Evolutionary conservation across 768 basidiomycete species (phyloP).

Genomic region (Xerocomellus chrysenteron): DNA sequence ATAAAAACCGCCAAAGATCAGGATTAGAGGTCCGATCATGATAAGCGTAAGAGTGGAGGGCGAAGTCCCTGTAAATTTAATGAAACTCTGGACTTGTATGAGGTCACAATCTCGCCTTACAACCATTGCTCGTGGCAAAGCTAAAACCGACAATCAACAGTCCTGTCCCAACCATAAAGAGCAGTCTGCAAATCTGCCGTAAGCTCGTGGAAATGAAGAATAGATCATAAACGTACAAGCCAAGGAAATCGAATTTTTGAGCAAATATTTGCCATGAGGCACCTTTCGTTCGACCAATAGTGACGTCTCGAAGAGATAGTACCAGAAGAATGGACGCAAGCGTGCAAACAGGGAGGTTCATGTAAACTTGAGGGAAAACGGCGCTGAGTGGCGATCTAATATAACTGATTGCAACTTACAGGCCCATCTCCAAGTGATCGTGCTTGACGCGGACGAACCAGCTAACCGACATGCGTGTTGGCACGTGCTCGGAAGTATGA

Average conservation of each 20-base stretch:
- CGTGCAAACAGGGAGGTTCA: constrained; percentile 77
- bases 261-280: constrained; percentile 58
- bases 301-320: constrained; percentile 59
- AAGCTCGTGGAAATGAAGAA: constrained; percentile 16
- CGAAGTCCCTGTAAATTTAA: constrained; percentile 51
- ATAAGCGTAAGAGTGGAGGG: constrained; percentile 63
- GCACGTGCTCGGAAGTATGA: constrained; percentile 13
- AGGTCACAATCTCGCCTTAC: constrained; percentile 42
- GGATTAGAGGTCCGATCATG: constrained; percentile 50
- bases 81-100: constrained; percentile 9
- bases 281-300: constrained; percentile 43
- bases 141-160: constrained; percentile 79
- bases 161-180: constrained; percentile 76
- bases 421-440: constrained; percentile 77
- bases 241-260: constrained; percentile 70
- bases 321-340: constrained; percentile 56
- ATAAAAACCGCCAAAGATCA: constrained; percentile 62
- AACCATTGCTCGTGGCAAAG: constrained; percentile 65
- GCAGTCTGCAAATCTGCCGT: constrained; percentile 43
- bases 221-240: constrained; percentile 55
- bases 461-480: constrained; percentile 28
- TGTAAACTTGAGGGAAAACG: constrained; percentile 54
- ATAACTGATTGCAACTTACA: constrained; percentile 51
- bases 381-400: constrained; percentile 17
- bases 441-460: constrained; percentile 19